Evolutionary conservation across 176 grass and related monocot genomes (phyloP), one percentile per base, ranked within the genome.

Genomic region (Melocanna baccifera): DNA sequence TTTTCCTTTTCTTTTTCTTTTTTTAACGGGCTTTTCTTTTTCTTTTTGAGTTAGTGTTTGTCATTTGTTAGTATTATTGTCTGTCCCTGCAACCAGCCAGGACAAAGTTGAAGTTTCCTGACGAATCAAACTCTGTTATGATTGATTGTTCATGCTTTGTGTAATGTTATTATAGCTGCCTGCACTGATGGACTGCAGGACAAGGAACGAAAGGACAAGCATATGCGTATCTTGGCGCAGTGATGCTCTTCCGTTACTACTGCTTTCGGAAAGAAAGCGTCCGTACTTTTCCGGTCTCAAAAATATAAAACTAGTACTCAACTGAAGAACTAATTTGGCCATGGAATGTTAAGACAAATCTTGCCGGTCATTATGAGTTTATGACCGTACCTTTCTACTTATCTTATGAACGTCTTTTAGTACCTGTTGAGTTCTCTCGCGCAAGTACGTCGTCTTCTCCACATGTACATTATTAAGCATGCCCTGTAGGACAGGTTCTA

Each of bases 141-240:
- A 50, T 19, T 36, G 28, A 29, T 53, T 80, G 68, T 73, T 57
- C 63, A 73, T 55, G 55, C 61, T 86, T 73, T 42, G 23, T 55
- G 84, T 64, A 41, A 56, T 53, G 51, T 9, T 22, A 1, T 9
- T 22, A 56, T 56, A 22, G 20, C 7, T 56, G 53, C 53, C 19
- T 55, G 52, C 52, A 22, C 53, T 9, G 53, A 56, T 72, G 42
- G 3, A 62, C 40, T 15, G 29, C 53, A 32, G 28, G 39, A 79
- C 84, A 55, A 64, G 14, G 32, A 79, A 63, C 37, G 53, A n/a
- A 51, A 80, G 67, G 76, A 73, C 67, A 86, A 63, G 50, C 9
- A 47, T 51, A 70, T 78, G 45, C 40, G n/a, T 42, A 18, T 25
- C 32, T 56, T 81, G 78, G 56, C 18, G 48, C 32, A 57, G 73